phyloP scores from a whole-genome alignment of 768 basidiomycete species.

The Macrolepiota albuminosa region DNA sequence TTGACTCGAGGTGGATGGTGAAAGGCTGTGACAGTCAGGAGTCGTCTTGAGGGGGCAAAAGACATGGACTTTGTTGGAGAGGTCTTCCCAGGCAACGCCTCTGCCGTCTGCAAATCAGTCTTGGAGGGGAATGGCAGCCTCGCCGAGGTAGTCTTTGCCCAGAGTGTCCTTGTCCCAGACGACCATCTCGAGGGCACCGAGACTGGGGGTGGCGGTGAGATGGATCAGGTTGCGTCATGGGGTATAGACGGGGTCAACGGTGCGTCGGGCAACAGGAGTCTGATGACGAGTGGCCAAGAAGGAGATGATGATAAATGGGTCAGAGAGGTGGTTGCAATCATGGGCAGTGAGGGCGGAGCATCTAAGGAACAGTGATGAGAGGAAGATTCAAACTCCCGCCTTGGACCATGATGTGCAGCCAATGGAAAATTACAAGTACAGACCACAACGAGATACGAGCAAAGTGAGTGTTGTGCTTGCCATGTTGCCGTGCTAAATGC shows the following conservation, averaged over 20 bases:
- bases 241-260: conserved; percentile 59
- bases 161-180: conserved; percentile 93
- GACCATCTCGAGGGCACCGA: conserved; percentile 78
- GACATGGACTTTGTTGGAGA: conserved; percentile 59
- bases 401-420: no score
- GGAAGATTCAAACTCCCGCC: no score
- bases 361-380: no score
- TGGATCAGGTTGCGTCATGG: conserved; percentile 84
- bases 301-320: conserved; percentile 66
- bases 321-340: conserved; percentile 64
- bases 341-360: conserved; percentile 60
- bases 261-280: conserved; percentile 78
- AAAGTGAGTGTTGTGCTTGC: conserved; percentile 35
- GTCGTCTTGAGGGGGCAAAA: neutral
- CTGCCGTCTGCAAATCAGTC: conserved; percentile 63
- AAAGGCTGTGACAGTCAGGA: conserved; percentile 2
- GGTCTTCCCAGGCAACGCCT: conserved; percentile 52
- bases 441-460: conserved; percentile 63
- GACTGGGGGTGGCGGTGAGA: conserved; percentile 32
- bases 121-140: conserved; percentile 70
- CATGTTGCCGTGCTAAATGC: no score
- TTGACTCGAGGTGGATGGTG: conserved; percentile 33
- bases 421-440: no score
- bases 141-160: conserved; percentile 92
- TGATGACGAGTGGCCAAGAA: conserved; percentile 53